Evolutionary conservation across 345 rosid genomes (phyloP), one percentile per base, ranked within the genome.

Genomic region (Gossypium sturtianum): DNA sequence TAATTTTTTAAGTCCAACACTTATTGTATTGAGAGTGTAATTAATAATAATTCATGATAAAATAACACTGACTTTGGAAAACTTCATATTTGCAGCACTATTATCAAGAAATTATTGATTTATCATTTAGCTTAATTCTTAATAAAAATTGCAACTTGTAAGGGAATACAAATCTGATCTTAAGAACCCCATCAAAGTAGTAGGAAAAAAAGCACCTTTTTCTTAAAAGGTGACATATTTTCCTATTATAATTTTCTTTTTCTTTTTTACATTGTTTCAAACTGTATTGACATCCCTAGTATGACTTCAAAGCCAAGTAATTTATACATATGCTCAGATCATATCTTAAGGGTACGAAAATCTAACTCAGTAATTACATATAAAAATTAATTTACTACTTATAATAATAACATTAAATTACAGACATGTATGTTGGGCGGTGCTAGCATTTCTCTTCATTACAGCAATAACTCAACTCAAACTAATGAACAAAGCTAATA

Each of bases 231-330:
- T 34, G 27, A 71, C 45, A 29, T 54, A 23, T 27, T 52, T 59
- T 58, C 34, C 34, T 15, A 22, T 12, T 7, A 44, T 13, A 44
- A 23, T 4, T 29, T 5, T 4, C 4, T 29, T 29, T 29, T 25
- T 23, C 2, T 2, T 44, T 15, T 19, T 43, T 15, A 49, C 34
- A 29, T 27, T 47, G 62, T 13, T 74, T 29, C 19, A 49, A 17
- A 63, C 34, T 62, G 19, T 12, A 62, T 62, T 62, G 12, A 13
- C 38, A 19, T 29, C 43, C 43, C 6, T 51, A 25, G 54, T 45
- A 65, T 70, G 52, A 58, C 71, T 76, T 76, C 49, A 67, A 66
- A 75, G 49, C 63, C 15, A 74, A 64, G 71, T 41, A 38, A 74
- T 0, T 62, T 15, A 12, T 7, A 25, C 57, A 47, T 22, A 19